A percentile compares a stretch with the other conserved stretches of the same genome.
Conservation (phyloP, 495 filamentous ascomycete genomes). For the Hypoxylon fragiforme region DNA sequence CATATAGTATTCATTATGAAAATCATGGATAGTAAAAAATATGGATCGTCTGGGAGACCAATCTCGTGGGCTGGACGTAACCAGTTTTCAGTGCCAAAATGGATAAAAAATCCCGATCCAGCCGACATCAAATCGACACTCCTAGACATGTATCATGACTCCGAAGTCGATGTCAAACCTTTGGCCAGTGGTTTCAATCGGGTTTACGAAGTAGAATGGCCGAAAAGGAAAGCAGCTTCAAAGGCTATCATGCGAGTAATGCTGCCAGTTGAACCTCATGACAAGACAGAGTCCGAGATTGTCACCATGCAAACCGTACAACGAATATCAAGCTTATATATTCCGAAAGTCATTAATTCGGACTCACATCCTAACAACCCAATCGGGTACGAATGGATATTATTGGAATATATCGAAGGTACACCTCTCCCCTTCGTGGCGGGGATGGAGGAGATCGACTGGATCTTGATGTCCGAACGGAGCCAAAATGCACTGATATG, state of each 20-base stretch:
- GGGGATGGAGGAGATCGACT: background rate
- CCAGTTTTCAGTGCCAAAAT: background rate
- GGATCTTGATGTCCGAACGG: background rate
- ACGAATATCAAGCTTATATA: background rate
- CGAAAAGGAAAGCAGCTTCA: background rate
- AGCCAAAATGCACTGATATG: background rate
- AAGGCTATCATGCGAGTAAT: conserved; percentile 3
- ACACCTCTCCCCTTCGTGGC: background rate
- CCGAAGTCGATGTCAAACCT: background rate
- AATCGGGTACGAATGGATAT: conserved; percentile 6
- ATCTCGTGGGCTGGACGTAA: background rate
- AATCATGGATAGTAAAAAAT: background rate
- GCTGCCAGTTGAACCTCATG: background rate
- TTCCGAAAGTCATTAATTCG: background rate
- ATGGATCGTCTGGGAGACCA: background rate
- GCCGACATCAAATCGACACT: conserved; percentile 4
- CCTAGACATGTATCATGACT: background rate
- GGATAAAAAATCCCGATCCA: background rate
- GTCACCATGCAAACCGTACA: background rate
- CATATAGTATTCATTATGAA: too few relatives aligned
- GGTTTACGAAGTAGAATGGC: background rate
- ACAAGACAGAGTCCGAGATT: conserved; percentile 3
- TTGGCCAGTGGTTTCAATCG: background rate
- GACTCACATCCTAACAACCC: background rate
- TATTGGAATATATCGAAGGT: conserved; percentile 1